Base-by-base conservation (phyloP, 495 filamentous ascomycete genomes). In the Hypoxylon perforatum region DNA sequence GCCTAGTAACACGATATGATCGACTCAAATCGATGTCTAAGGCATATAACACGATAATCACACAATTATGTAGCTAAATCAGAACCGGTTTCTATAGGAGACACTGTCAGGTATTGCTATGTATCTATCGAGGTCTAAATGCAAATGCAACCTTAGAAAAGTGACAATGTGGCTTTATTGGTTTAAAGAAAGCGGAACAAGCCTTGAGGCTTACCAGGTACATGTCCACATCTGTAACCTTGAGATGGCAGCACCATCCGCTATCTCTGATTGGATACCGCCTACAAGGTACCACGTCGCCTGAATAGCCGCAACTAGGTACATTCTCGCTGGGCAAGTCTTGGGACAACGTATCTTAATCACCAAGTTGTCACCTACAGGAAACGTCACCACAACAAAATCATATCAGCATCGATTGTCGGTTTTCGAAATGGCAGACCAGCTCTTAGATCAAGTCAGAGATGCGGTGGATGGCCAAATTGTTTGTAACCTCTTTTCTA, bases 391-490 rank as follows among this genome's bases (percentile, higher is more conserved):
- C 21, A 4, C 44, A 44, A n/a, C 6, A 9, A 15, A 22, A 39
- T 21, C 2, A 30, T 3, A 8, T 46, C 46, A 28, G n/a, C 25
- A 39, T 15, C 41, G n/a, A 18, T 9, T 17, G 4, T 4, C 5
- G 3, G 15, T 15, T 33, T 8, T 18, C 9, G 79, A 42, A 22
- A 97, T 96, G 92, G 91, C 88, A 8, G 88, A 94, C 58, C 83
- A 90, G 61, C 56, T 96, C 6, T 79, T 96, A 12, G 90, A 92
- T 22, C 85, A 92, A 72, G 78, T 88, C 23, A 90, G 91, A 70
- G 87, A 94, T 72, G 76, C 86, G 17, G 83, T 90, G n/a, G 93
- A 97, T 75, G 93, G 92, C 22, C 90, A 93, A 75, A 96, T 97
- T 79, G 93, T 95, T 74, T 58, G 88, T 84, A 12, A 52, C 18